Percentiles rank a stretch among this genome's conserved stretches.
Conservation (phyloP, 257 asterid genomes). For the Solanum raphanifolium region DNA sequence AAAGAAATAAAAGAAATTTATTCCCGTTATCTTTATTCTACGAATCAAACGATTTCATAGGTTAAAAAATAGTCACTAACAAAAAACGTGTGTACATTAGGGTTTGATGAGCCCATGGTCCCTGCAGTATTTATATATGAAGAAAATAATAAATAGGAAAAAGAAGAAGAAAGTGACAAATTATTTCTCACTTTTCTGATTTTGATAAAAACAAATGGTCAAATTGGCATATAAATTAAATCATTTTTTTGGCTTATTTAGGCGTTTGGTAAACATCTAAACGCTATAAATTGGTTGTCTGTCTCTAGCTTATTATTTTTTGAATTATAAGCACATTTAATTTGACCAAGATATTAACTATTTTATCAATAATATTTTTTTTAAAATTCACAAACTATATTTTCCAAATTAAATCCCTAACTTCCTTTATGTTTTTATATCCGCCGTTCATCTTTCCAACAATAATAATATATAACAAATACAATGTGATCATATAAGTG, state of each 20-base stretch:
- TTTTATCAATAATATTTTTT: background rate
- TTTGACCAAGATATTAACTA: background rate
- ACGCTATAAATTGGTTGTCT: background rate
- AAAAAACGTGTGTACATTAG: background rate
- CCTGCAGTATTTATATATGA: background rate
- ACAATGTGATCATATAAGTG: background rate
- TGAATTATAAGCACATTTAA: background rate
- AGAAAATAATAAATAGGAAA: background rate
- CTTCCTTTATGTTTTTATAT: background rate
- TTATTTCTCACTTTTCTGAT: background rate
- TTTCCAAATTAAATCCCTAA: background rate
- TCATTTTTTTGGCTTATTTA: background rate
- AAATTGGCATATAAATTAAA: too few relatives aligned
- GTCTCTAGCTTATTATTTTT: background rate
- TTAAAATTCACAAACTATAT: background rate
- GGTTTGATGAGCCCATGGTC: background rate
- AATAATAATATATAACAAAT: background rate
- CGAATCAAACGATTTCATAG: background rate
- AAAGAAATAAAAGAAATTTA: background rate
- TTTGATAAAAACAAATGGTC: background rate
- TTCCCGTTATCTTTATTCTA: background rate
- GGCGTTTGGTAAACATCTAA: background rate
- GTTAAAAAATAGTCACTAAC: background rate
- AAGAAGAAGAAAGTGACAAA: background rate
- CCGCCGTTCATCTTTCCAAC: background rate